Percentiles rank a stretch among this genome's conserved stretches.
phyloP scores from a whole-genome alignment of 2,329 filamentous ascomycete species.

The Sporothrix pseudoabietina region DNA sequence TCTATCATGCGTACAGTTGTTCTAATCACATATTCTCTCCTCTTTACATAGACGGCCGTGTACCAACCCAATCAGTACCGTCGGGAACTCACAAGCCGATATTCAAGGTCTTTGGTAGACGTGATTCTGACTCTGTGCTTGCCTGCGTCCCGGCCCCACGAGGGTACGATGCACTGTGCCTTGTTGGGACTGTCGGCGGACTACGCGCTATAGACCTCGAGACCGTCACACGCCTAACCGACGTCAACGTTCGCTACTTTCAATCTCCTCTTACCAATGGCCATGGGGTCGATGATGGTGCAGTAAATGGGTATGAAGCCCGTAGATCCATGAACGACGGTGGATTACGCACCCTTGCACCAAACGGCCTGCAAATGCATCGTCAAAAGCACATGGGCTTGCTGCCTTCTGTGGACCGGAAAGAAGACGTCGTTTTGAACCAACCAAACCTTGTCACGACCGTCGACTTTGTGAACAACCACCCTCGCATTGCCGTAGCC shows the following conservation, averaged over 20 bases:
- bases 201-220: constrained; percentile 40
- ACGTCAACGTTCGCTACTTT: neutral
- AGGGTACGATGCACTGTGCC: constrained; percentile 47
- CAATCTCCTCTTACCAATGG: neutral
- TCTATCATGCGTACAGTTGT: neutral
- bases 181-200: constrained; percentile 54
- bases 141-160: constrained; percentile 48
- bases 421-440: neutral
- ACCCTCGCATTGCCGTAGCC: constrained; percentile 52
- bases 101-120: neutral
- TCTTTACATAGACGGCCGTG: neutral
- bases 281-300: too few species aligned
- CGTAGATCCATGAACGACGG: neutral
- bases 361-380: neutral
- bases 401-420: neutral
- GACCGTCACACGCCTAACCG: neutral
- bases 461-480: constrained; percentile 32
- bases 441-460: constrained; percentile 9
- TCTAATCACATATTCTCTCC: neutral
- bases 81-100: neutral
- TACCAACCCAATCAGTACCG: neutral
- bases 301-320: too few species aligned
- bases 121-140: constrained; percentile 40
- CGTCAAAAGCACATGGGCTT: neutral
- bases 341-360: neutral